A percentile compares a stretch with the other conserved stretches of the same genome.
Conservation (phyloP, 1,284 basidiomycete genomes). For the Omphalotus olearius region DNA sequence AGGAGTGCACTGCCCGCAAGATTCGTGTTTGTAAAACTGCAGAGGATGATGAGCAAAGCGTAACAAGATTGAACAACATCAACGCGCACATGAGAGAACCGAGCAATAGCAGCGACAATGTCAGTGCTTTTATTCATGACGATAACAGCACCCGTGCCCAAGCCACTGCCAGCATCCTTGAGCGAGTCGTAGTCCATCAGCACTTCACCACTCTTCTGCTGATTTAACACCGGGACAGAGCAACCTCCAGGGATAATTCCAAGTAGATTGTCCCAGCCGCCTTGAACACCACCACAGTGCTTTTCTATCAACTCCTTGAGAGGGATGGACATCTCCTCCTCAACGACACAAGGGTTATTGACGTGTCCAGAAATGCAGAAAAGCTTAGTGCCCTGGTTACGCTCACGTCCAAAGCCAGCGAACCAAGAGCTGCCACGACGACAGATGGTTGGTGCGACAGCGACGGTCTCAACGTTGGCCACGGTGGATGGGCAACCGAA, state of each 20-base stretch:
- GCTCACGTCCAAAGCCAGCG: constrained; percentile 85
- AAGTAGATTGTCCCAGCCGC: constrained; percentile 95
- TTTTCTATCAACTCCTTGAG: constrained; percentile 92
- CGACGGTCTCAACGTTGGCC: constrained; percentile 97
- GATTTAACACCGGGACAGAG: constrained; percentile 93
- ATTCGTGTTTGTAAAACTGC: constrained; percentile 97
- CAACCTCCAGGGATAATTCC: constrained; percentile 95
- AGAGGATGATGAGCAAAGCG: constrained; percentile 5
- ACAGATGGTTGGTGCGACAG: constrained; percentile 96
- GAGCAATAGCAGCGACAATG: constrained; percentile 88
- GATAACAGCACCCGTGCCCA: constrained; percentile 97
- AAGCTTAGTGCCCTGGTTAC: constrained; percentile 95
- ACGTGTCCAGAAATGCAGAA: constrained; percentile 97
- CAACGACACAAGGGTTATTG: constrained; percentile 96
- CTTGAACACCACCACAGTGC: constrained; percentile 92
- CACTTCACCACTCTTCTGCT: constrained; percentile 76
- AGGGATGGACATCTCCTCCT: constrained; percentile 99
- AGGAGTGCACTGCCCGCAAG: constrained; percentile 97
- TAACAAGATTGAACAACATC: background rate
- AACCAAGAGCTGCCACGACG: constrained; percentile 93
- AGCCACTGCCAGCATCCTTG: constrained; percentile 90
- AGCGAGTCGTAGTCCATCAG: constrained; percentile 97
- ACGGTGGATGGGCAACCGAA: constrained; percentile 98
- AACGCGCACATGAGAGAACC: constrained; percentile 75
- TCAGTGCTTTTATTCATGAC: constrained; percentile 99